Evolutionary conservation across 768 basidiomycete species (phyloP).

Genomic region (Pisolithus orientalis): DNA sequence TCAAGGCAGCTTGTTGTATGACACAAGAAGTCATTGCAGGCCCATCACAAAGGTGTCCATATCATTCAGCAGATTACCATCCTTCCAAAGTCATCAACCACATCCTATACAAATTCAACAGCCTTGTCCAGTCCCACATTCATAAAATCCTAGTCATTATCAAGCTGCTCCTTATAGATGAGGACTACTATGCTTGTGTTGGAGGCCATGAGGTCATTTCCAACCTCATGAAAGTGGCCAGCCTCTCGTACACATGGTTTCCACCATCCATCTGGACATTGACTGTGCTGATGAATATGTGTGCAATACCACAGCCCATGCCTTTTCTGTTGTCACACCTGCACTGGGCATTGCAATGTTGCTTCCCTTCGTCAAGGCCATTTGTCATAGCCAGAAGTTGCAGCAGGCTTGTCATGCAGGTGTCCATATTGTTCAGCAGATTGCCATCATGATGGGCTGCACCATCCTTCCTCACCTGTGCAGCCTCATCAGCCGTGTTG

Average conservation of each 20-base stretch:
- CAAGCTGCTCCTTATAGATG: conserved; percentile 96
- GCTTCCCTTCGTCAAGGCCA: conserved; percentile 96
- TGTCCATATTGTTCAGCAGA: conserved; percentile 98
- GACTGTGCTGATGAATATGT: conserved; percentile 99
- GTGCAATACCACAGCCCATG: conserved; percentile 96
- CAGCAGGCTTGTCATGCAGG: conserved; percentile 99
- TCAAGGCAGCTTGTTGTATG: too few relatives aligned
- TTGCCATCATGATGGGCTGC: conserved; percentile 99
- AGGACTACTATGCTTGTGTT: conserved; percentile 93
- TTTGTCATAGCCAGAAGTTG: conserved; percentile 97
- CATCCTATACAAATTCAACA: conserved; percentile 97
- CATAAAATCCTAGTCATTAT: conserved; percentile 99
- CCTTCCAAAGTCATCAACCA: conserved; percentile 99
- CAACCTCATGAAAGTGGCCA: conserved; percentile 96
- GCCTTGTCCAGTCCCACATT: conserved; percentile 96
- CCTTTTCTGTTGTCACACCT: conserved; percentile 97
- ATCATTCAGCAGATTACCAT: too few relatives aligned
- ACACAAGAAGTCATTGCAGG: too few relatives aligned
- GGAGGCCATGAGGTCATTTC: conserved; percentile 99
- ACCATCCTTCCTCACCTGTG: conserved; percentile 95
- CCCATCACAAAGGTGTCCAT: too few relatives aligned
- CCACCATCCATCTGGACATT: conserved; percentile 99
- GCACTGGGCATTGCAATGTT: conserved; percentile 97
- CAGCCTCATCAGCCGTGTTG: too few relatives aligned
- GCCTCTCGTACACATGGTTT: conserved; percentile 98